Evolutionary conservation across 805 yeast species (phyloP), one percentile per base, ranked within the genome.

Genomic region (Metschnikowia sp.): DNA sequence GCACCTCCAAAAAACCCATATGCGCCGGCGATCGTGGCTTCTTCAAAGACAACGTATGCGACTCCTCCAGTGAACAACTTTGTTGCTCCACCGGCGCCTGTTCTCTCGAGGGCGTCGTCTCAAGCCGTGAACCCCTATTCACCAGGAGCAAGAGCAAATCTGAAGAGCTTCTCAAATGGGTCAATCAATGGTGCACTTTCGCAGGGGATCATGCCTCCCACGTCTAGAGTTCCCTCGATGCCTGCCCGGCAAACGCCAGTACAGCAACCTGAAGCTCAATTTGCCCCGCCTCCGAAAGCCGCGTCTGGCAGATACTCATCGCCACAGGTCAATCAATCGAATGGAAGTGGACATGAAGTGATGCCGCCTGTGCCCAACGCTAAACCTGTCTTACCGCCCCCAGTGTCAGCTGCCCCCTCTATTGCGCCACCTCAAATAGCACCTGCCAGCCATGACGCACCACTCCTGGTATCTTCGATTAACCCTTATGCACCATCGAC

Each of bases 41-140:
- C 57, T 1, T 49, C 68, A 18, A 49, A 59, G 43, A 65, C 60
- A 45, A 62, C 70, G 6, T 65, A 73, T 50, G 68, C 72, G 13
- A 65, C 74, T 41, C 61, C 70, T 13, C 59, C 65, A 18, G 37
- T 57, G 30, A 55, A 54, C 19, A 49, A 54, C 32, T 50, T 48
- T 32, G 50, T 48, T 33, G 44, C 55, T 2, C 54, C 61, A 29
- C 52, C 50, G 12, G 41, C 54, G 11, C 37, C 45, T 26, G 39
- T 40, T 12, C 39, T 42, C 13, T 18, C 47, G 13, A 32, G 39
- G 35, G 10, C 40, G 4, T 36, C 54, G 6, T 29, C 45, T 13
- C 54, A 42, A 26, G 42, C 44, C 18, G 46, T 42, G 26, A 52
- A 52, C 40, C 56, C 56, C 11, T 52, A 52, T 32, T 42, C 56